Evolutionary conservation across 176 grass and related monocot species (phyloP), one percentile per base, ranked within the genome.

Genomic region (Olyra latifolia): DNA sequence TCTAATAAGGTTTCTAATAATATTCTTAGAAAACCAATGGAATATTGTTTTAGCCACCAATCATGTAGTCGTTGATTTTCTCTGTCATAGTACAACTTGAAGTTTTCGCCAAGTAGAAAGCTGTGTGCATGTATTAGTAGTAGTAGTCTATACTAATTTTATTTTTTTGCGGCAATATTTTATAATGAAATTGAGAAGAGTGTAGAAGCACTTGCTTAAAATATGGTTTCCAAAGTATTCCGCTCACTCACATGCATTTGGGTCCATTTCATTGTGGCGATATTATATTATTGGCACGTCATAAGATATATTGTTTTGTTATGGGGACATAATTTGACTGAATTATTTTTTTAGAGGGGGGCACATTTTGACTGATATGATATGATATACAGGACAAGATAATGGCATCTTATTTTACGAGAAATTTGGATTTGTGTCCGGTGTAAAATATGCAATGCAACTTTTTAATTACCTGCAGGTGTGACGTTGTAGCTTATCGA

Each of bases 321-420:
- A 69, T 47, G 13, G 52, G 53, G 45, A 41, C 71, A 17, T 77
- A 89, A 89, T 81, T 85, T 89, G 87, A 89, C 77, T 66, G 64
- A 81, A 81, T 41, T 81, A 47, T 57, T 80, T 70, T 81, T 85
- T 65, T 56, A 71, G 19, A 6, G 11, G 27, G 62, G 70, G 16
- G n/a, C 82, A 80, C 49, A 62, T 71, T 89, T 76, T 71, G 76
- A 80, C 70, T 23, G 38, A 75, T 56, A 81, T 52, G 71, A 80
- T 70, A 62, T 76, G 69, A 66, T 78, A 56, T 59, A 47, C 47
- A 67, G 25, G 71, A 74, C 86, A 89, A 56, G 16, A 0, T 56
- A 57, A 56, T 47, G 44, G 49, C 53, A 24, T 50, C n/a, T 42
- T 89, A 69, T 81, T 89, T 72, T 81, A 77, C 28, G 25, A 73